Base-by-base conservation (phyloP, 148 eudicot genomes). In the Chenopodium quinoa region DNA sequence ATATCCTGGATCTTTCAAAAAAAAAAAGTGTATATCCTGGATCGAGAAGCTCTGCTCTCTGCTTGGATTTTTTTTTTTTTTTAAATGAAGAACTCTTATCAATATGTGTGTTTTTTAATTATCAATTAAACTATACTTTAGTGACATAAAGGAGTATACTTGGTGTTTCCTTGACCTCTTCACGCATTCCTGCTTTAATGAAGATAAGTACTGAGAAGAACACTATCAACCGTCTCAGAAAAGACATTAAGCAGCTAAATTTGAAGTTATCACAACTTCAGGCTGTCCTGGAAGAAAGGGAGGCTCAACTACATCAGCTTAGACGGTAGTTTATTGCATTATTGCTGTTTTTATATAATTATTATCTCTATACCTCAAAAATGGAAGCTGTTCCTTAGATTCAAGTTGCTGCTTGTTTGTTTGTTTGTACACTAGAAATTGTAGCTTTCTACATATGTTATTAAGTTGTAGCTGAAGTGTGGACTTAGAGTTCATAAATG, bases 161-260 rank as follows among this genome's bases (percentile, higher is more conserved):
- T 44, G 13, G 1, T 52, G 75, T 89, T 83, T 91, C 91, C 94
- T 93, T 93, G 85, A 89, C 93, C 86, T 86, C 52, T 78, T 75
- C 78, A 95, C 97, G 97, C 80, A 87, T 89, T 87, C 99, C 99
- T 88, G 91, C 94, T 67, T 85, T 95, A 80, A 81, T 95, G 88
- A 95, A 91, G 92, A 95, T 91, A 79, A 89, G 95, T 83, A 91
- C 92, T 29, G 97, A 95, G 87, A 95, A 86, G 83, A 86, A 91
- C 73, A 88, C 91, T 46, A 82, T 93, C 82, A 89, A 83, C 77
- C 91, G 81, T 87, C 94, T 95, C 52, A 89, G 90, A 87, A 87
- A 78, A 71, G 96, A 95, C 82, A 85, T 93, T 50, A 91, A 90
- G 83, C 97, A 93, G 85, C 95, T 93, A 68, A 93, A 87, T 90